phyloP scores from a whole-genome alignment of 257 asterid genomes.

The Ophiorrhiza pumila region DNA sequence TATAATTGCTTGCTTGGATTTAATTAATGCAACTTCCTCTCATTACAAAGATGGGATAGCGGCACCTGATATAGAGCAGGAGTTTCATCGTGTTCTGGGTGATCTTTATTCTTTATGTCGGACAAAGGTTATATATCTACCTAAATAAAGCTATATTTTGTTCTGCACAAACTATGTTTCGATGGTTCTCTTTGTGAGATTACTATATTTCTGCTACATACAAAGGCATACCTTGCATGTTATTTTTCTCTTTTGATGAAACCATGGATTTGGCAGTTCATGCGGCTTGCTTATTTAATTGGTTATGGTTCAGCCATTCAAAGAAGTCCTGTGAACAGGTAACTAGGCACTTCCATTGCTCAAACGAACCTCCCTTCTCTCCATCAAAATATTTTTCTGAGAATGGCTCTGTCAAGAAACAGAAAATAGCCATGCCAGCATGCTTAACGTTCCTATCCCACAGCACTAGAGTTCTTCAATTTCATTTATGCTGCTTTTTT shows the following conservation, averaged over 20 bases:
- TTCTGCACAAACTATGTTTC: neutral
- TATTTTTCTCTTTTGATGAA: conserved; percentile 5
- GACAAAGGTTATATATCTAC: conserved; percentile 61
- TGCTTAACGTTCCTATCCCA: conserved; percentile 8
- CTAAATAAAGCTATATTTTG: conserved; percentile 1
- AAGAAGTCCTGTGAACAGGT: conserved; percentile 98
- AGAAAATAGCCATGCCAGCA: conserved; percentile 22
- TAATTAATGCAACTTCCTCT: conserved; percentile 71
- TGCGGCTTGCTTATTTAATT: conserved; percentile 93
- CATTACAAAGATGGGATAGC: conserved; percentile 68
- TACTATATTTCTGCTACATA: conserved; percentile 1
- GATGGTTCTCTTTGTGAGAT: neutral
- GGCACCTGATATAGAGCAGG: conserved; percentile 79
- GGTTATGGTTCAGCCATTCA: conserved; percentile 88
- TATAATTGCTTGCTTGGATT: conserved; percentile 79
- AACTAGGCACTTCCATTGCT: conserved; percentile 7
- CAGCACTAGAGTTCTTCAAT: conserved; percentile 19
- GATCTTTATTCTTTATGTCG: conserved; percentile 86
- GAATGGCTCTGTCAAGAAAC: neutral
- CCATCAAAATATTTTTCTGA: neutral
- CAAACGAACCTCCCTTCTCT: neutral
- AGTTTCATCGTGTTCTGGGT: conserved; percentile 88
- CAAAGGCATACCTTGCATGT: neutral
- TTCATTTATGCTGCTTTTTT: conserved; percentile 21
- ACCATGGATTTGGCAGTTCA: conserved; percentile 63